Base-by-base conservation (phyloP, 345 rosid species). In the Dipteronia sinensis region DNA sequence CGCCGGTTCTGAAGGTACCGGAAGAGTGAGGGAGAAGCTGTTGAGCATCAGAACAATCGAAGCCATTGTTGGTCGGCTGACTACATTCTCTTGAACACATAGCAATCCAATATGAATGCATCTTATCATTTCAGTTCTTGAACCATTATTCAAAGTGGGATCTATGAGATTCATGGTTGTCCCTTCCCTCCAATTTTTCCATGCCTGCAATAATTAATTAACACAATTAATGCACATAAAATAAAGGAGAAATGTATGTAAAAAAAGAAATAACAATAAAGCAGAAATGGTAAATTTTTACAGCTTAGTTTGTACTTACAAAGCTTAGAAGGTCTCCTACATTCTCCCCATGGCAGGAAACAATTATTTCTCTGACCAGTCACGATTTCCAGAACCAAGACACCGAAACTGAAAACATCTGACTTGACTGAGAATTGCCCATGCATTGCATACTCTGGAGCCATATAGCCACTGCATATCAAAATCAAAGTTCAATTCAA, bases 101-200 rank as follows among this genome's bases (percentile, higher is more conserved):
- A 87, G 81, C 23, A 89, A 73, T 0, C 83, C 87, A 19, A 87
- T 74, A 61, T 87, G 88, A 53, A 89, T 62, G 76, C 88, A 87
- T 70, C 87, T 72, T 59, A 27, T 72, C 76, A 82, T 67, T 78
- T 89, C 85, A 11, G 29, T 38, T 9, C n/a, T 53, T 7, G 76
- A 76, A 58, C 86, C 63, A 22, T 1, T 47, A 11, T 38, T 74
- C 58, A 89, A 13, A 0, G 2, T 46, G 1, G 85, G 80, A 67
- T 87, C 84, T 10, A 86, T 59, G 0, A 87, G 10, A 16, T 81
- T 65, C 11, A 62, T 2, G 1, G 46, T 13, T 16, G 83, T 74
- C 16, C 83, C 86, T 65, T 85, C 85, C 56, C 82, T 86, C 90
- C 88, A 76, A 40, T 65, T 82, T 65, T 64, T 85, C 93, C 93